Conservation (phyloP, 768 basidiomycete species). For the Galerina marginata region DNA sequence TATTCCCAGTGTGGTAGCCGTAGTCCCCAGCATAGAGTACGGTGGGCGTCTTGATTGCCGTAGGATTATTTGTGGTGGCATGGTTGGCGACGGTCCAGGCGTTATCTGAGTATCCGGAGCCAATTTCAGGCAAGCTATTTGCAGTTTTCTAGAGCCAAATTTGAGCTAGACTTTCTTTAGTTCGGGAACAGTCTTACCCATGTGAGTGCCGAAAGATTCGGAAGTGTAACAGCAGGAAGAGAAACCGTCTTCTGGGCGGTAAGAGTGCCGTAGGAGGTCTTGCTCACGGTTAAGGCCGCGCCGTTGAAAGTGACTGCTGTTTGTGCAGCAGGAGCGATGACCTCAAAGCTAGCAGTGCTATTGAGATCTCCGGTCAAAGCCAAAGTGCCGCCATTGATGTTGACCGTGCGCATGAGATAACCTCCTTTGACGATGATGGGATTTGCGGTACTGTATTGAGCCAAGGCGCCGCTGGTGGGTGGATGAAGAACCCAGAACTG, state of each 20-base stretch:
- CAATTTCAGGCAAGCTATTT: slow-evolving; percentile 50
- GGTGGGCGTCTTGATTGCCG: slow-evolving; percentile 39
- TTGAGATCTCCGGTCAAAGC: slow-evolving; percentile 52
- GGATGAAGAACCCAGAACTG: slow-evolving; percentile 58
- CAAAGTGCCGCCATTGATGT: slow-evolving; percentile 40
- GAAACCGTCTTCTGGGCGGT: slow-evolving; percentile 31
- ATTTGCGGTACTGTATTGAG: slow-evolving; percentile 43
- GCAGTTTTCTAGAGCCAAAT: slow-evolving; percentile 39
- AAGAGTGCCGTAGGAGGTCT: slow-evolving; percentile 49
- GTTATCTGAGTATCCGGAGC: slow-evolving; percentile 43
- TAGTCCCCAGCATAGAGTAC: slow-evolving; percentile 56
- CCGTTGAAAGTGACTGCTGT: slow-evolving; percentile 50
- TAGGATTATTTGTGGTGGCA: slow-evolving; percentile 49
- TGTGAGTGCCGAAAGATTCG: slow-evolving; percentile 37
- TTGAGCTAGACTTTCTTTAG: not conserved
- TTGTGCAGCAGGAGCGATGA: slow-evolving; percentile 47
- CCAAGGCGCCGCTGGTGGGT: slow-evolving; percentile 40
- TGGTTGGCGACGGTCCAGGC: slow-evolving; percentile 50
- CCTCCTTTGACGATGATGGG: slow-evolving; percentile 57
- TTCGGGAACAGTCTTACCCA: slow-evolving; percentile 35
- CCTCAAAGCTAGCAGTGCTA: slow-evolving; percentile 47
- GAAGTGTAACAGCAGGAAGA: slow-evolving; percentile 40
- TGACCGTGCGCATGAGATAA: slow-evolving; percentile 49
- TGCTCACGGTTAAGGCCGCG: slow-evolving; percentile 31
- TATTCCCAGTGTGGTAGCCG: slow-evolving; percentile 56